These are phyloP conservation scores for Pleurotus sapidus DNA, from an alignment of 768 basidiomycete genomes.

Conservation along the genomic window DNA sequence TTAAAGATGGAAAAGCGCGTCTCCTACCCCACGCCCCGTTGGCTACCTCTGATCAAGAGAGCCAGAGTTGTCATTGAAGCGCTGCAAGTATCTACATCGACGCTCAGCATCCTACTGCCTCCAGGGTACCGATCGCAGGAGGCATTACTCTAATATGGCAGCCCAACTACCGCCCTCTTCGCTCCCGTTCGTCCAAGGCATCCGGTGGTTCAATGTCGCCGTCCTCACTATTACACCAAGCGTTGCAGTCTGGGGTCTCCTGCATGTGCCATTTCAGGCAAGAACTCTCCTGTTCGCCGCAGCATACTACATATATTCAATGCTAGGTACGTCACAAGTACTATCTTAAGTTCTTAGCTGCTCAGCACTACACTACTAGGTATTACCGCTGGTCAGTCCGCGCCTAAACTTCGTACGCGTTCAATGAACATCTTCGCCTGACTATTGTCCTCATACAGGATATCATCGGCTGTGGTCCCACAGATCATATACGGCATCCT, in stretches of 20 bases:
- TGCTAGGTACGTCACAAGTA: constrained; percentile 57
- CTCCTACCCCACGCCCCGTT: constrained; percentile 3
- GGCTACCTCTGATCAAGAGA: background rate
- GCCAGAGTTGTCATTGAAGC: background rate
- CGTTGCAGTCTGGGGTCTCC: constrained; percentile 67
- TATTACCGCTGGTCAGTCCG: constrained; percentile 41
- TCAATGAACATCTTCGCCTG: background rate
- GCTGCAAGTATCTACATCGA: background rate
- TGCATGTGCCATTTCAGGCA: constrained; percentile 37
- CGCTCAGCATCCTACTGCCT: no score
- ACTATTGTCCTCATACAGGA: constrained; percentile 31
- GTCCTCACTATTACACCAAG: constrained; percentile 70
- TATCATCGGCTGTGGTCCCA: constrained; percentile 90
- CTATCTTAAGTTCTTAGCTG: constrained; percentile 6
- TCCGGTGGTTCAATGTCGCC: constrained; percentile 78
- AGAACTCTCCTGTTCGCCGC: constrained; percentile 61
- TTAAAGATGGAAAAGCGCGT: constrained; percentile 3
- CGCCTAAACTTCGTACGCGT: background rate
- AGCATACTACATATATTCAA: constrained; percentile 82
- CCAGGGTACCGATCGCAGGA: background rate
- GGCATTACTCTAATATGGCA: constrained; percentile 9
- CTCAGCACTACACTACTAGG: constrained; percentile 24
- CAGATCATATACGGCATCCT: constrained; percentile 74
- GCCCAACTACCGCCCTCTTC: constrained; percentile 5
- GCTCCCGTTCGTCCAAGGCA: constrained; percentile 49